Percentiles rank a stretch among this genome's conserved stretches.
phyloP scores from a whole-genome alignment of 345 rosid species.

The Boechera divaricarpa region DNA sequence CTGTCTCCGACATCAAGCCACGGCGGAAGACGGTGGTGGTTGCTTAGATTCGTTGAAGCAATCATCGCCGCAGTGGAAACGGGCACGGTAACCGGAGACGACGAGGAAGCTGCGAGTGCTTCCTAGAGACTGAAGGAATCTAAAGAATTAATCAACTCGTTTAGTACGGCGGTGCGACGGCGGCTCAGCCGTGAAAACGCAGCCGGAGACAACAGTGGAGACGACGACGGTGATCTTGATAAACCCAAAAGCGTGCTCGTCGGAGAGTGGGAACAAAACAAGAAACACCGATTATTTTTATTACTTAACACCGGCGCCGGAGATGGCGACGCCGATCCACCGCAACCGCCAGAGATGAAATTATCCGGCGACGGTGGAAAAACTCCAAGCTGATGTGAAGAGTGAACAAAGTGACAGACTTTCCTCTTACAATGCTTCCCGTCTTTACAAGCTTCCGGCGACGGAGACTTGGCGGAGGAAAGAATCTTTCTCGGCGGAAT shows the following conservation, averaged over 20 bases:
- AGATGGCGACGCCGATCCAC: too few relatives aligned
- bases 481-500: too few relatives aligned
- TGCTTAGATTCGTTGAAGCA: constrained; percentile 10
- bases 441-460: too few relatives aligned
- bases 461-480: too few relatives aligned
- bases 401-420: too few relatives aligned
- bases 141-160: constrained; percentile 61
- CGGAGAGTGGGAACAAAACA: constrained; percentile 59
- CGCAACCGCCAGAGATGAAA: too few relatives aligned
- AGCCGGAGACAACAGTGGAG: constrained; percentile 75
- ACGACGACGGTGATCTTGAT: constrained; percentile 59
- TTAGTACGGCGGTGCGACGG: constrained; percentile 34
- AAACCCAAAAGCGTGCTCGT: constrained; percentile 63
- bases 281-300: too few relatives aligned
- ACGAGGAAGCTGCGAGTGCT: constrained; percentile 16
- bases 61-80: constrained; percentile 41
- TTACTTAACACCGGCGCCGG: too few relatives aligned
- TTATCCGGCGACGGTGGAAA: too few relatives aligned
- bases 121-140: constrained; percentile 60
- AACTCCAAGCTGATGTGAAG: too few relatives aligned
- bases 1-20: constrained; percentile 56
- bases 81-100: constrained; percentile 31
- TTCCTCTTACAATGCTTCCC: too few relatives aligned
- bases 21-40: constrained; percentile 41
- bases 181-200: constrained; percentile 39